Evolutionary conservation across 2,329 filamentous ascomycete species (phyloP).

Genomic region (Cryphonectria japonica): DNA sequence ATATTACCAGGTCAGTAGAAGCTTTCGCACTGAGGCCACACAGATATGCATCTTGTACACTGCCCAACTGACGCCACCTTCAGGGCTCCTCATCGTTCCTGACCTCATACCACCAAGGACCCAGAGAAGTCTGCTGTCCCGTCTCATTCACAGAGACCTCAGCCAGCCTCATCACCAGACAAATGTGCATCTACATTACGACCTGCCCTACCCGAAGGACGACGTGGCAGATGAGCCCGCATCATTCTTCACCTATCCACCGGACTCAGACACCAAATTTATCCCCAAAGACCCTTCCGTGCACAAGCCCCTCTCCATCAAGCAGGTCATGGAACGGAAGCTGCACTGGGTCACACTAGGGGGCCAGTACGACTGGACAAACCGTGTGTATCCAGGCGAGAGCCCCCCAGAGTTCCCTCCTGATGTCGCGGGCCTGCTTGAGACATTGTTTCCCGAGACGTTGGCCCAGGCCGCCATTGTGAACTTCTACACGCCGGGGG

Average conservation of each 20-base stretch:
- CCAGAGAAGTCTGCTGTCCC: slow-evolving; percentile 72
- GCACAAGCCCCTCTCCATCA: slow-evolving; percentile 74
- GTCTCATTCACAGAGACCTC: slow-evolving; percentile 69
- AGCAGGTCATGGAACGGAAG: slow-evolving; percentile 74
- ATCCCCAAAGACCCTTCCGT: slow-evolving; percentile 70
- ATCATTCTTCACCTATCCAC: slow-evolving; percentile 60
- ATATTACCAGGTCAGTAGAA: slow-evolving; percentile 66
- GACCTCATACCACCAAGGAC: slow-evolving; percentile 69
- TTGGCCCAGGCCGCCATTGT: slow-evolving; percentile 87
- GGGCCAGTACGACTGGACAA: slow-evolving; percentile 95
- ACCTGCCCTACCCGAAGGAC: slow-evolving; percentile 37
- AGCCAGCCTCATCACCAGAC: slow-evolving; percentile 75
- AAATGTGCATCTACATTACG: slow-evolving; percentile 63
- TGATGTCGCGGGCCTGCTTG: slow-evolving; percentile 72
- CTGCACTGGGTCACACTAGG: slow-evolving; percentile 94
- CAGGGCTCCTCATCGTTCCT: slow-evolving; percentile 81
- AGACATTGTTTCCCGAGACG: slow-evolving; percentile 74
- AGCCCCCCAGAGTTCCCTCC: slow-evolving; percentile 71
- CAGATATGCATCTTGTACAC: not conserved
- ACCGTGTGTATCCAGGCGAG: slow-evolving; percentile 76
- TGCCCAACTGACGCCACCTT: slow-evolving; percentile 14
- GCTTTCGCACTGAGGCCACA: not conserved
- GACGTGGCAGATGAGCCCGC: slow-evolving; percentile 15
- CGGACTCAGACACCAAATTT: slow-evolving; percentile 58
- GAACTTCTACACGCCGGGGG: slow-evolving; percentile 88